These are phyloP conservation scores for Claviceps monticola DNA, from an alignment of 2,329 filamentous ascomycete species.

Conservation along the genomic window DNA sequence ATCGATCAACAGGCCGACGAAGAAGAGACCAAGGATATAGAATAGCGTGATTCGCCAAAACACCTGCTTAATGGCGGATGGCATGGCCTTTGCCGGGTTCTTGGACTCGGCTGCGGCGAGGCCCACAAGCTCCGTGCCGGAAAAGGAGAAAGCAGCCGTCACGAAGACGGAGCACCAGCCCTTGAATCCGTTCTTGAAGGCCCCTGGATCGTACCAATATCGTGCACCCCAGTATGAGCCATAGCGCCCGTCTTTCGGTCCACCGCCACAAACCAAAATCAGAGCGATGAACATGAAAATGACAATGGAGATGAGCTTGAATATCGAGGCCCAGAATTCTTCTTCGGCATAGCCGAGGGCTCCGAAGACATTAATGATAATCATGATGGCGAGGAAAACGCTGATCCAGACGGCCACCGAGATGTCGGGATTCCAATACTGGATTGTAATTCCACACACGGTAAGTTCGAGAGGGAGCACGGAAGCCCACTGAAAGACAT, in stretches of 20 bases:
- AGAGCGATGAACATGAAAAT: slow-evolving; percentile 48
- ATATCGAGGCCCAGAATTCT: slow-evolving; percentile 36
- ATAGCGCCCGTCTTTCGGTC: slow-evolving; percentile 34
- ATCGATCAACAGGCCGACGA: slow-evolving; percentile 35
- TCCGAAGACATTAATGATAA: slow-evolving; percentile 37
- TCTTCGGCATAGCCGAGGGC: slow-evolving; percentile 36
- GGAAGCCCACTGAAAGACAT: slow-evolving; percentile 33
- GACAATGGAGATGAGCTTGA: slow-evolving; percentile 40
- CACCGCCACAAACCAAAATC: slow-evolving; percentile 45
- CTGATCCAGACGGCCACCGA: slow-evolving; percentile 35
- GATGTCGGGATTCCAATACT: slow-evolving; percentile 33
- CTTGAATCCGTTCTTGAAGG: slow-evolving; percentile 61
- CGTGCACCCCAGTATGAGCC: slow-evolving; percentile 34
- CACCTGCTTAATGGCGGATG: slow-evolving; percentile 71
- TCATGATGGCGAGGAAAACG: slow-evolving; percentile 32
- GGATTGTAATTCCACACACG: slow-evolving; percentile 34
- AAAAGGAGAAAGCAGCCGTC: slow-evolving; percentile 59
- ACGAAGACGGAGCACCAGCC: slow-evolving; percentile 61
- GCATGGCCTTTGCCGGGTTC: slow-evolving; percentile 60
- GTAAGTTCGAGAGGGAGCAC: slow-evolving; percentile 34
- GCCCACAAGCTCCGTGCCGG: slow-evolving; percentile 54
- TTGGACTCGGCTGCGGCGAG: slow-evolving; percentile 34
- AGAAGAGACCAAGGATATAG: slow-evolving; percentile 38
- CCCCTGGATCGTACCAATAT: slow-evolving; percentile 35
- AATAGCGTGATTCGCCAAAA: slow-evolving; percentile 45